Conservation (phyloP, 495 filamentous ascomycete species). For the Neurospora sp. region DNA sequence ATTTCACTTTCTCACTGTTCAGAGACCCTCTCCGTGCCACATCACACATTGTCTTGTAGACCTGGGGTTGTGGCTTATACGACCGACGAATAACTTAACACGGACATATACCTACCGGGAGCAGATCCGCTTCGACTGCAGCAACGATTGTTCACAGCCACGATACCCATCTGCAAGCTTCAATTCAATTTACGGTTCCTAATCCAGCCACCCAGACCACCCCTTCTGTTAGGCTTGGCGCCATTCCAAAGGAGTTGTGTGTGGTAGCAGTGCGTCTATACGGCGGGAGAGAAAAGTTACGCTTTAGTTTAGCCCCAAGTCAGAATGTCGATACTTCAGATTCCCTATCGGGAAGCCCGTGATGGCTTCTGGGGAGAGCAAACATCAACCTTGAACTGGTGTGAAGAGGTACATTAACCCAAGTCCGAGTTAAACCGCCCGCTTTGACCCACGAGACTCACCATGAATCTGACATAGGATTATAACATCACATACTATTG, state of each 20-base stretch:
- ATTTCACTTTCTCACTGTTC: not conserved
- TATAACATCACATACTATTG: slow-evolving; percentile 40
- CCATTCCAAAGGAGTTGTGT: not conserved
- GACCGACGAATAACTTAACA: not conserved
- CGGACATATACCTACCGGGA: not conserved
- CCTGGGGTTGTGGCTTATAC: not conserved
- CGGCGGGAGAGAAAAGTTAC: not conserved
- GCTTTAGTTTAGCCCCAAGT: not conserved
- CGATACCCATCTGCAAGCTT: not conserved
- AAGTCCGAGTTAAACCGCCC: not conserved
- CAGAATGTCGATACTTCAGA: slow-evolving; percentile 18
- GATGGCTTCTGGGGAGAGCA: slow-evolving; percentile 77
- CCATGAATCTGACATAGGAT: slow-evolving; percentile 22
- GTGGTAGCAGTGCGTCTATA: not conserved
- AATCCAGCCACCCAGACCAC: not conserved
- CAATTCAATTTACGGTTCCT: not conserved
- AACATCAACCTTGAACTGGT: slow-evolving; percentile 87
- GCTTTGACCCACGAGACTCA: not conserved
- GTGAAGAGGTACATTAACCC: slow-evolving; percentile 60
- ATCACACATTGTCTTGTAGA: not conserved
- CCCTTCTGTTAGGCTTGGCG: not conserved
- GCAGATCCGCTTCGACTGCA: not conserved
- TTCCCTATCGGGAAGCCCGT: slow-evolving; percentile 60
- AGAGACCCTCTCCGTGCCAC: not conserved
- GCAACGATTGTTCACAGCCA: not conserved